Percentiles rank a stretch among this genome's conserved stretches.
phyloP scores from a whole-genome alignment of 192 early-diverging fungal species.

The Coemansia erecta region DNA sequence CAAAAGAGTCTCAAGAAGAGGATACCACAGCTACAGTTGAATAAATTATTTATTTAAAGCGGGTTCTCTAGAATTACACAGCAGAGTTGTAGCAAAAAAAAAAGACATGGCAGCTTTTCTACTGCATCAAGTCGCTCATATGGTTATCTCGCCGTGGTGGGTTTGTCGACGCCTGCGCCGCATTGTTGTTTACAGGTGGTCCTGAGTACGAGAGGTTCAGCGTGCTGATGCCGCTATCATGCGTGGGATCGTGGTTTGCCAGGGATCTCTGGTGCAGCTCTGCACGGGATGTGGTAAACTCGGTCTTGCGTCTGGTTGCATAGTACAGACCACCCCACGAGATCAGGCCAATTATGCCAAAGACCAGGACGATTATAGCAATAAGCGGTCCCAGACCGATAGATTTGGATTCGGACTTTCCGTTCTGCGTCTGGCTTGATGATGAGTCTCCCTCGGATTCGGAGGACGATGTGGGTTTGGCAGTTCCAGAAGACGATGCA shows the following conservation, averaged over 20 bases:
- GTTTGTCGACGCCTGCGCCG: slow-evolving; percentile 2
- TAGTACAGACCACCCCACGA: slow-evolving; percentile 11
- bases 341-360: slow-evolving; percentile 6
- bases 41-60: too few relatives aligned
- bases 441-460: slow-evolving; percentile 20
- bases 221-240: not conserved
- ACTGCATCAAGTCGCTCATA: slow-evolving; percentile 2
- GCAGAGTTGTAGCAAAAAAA: not conserved
- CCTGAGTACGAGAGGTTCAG: slow-evolving; percentile 5
- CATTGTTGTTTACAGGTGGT: not conserved
- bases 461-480: not conserved
- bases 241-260: not conserved
- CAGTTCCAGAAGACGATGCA: not conserved
- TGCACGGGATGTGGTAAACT: not conserved
- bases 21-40: not conserved
- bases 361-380: not conserved
- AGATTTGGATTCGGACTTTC: not conserved
- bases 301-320: not conserved
- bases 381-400: slow-evolving; percentile 3
- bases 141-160: not conserved
- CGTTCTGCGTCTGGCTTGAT: slow-evolving; percentile 7
- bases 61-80: not conserved
- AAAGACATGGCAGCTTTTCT: not conserved
- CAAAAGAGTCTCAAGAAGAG: too few relatives aligned
- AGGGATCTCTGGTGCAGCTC: not conserved